Base-by-base conservation (phyloP, 2,329 filamentous ascomycete genomes). In the Verticillium klebahnii region DNA sequence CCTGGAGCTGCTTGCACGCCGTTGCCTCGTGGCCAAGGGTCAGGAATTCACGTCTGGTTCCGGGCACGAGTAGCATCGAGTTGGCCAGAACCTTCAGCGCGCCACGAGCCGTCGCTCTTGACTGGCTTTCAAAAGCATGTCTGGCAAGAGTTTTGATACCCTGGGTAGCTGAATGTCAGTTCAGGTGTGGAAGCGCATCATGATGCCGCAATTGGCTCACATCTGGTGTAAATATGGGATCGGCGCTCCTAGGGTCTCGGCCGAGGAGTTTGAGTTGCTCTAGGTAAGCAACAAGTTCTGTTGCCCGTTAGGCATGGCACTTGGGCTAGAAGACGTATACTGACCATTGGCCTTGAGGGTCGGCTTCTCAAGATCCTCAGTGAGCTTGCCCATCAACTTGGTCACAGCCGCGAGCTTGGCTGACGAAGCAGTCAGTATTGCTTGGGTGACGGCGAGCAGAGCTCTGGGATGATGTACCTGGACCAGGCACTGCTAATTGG, bases 41-140 rank as follows among this genome's bases (percentile, higher is more conserved):
- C 15, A 92, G 87, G 60, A 95, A 88, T 55, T 85, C 82, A 71
- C 94, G 89, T 58, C 91, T 85, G 52, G 89, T 88, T 50, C 84
- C 80, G 11, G 85, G 78, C 64, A 87, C 82, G 19, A 96, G 82
- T 0, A 96, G 80, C 69, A 97, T 78, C 9, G 92, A 88, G 74
- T 98, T 98, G 68, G 92, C 93, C 57, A 98, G 76, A 68, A 92
- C 93, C 68, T 92, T 85, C 45, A 97, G 79, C 1, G 88, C 93
- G 70, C 93, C 91, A 62, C 88, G 86, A 2, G 90, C 89, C 1
- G 89, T 87, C 9, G 82, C 82, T 34, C 78, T 78, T 3, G 85
- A 87, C 31, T 82, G 77, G 64, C 83, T 86, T 58, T 91, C 83
- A 69, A 97, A 91, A 4, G 89, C 90, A 79, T 94, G 89, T 59